Evolutionary conservation across 257 asterid genomes (phyloP).

Genomic region (Knoxia roxburghii): DNA sequence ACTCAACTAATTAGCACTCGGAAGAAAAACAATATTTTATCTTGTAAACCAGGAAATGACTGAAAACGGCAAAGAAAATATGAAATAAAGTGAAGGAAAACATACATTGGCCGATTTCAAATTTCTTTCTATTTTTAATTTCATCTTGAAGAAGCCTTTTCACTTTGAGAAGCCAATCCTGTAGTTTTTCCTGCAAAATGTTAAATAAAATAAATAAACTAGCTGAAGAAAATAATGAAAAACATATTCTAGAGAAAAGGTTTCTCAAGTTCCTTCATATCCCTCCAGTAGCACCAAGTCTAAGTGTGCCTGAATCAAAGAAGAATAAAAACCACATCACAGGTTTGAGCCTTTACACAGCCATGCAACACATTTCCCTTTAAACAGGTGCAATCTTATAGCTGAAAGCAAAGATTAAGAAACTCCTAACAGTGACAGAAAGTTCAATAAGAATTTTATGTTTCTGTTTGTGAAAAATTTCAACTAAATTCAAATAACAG

Average conservation of each 20-base stretch:
- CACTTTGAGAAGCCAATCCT: constrained; percentile 65
- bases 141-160: constrained; percentile 64
- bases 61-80: neutral
- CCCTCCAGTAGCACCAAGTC: neutral
- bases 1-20: neutral
- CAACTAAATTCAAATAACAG: neutral
- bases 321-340: neutral
- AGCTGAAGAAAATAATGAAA: neutral
- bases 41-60: neutral
- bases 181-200: constrained; percentile 70
- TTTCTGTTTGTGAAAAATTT: neutral
- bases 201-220: neutral
- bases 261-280: neutral
- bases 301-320: neutral
- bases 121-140: constrained; percentile 40
- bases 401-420: too few relatives aligned
- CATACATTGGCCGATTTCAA: constrained; percentile 65
- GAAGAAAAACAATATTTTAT: neutral
- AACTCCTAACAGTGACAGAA: too few relatives aligned
- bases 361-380: neutral
- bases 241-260: neutral
- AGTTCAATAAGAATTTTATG: too few relatives aligned
- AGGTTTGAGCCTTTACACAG: neutral
- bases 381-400: too few relatives aligned
- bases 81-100: neutral